phyloP scores from a whole-genome alignment of 176 grass and related monocot genomes.

The Ensete glaucum region DNA sequence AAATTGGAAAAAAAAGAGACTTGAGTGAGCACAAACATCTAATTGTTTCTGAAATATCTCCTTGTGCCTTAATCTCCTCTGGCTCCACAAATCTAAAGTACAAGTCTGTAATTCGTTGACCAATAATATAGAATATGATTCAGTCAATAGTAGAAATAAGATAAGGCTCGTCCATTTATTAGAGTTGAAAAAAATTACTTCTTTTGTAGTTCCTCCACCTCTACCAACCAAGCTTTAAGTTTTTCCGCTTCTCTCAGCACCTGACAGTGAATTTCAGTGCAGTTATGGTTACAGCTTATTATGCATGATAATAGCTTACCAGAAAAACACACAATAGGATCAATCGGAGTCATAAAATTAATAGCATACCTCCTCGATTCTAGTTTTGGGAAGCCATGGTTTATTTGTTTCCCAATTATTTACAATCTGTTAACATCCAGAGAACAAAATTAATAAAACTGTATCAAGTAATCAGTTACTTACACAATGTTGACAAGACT shows the following conservation, averaged over 20 bases:
- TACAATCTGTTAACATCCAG: slow-evolving; percentile 49
- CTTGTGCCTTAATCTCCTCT: too few species aligned
- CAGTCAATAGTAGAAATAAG: neutral
- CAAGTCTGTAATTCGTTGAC: neutral
- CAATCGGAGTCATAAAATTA: neutral
- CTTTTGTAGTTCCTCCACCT: slow-evolving; percentile 79
- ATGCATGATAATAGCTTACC: neutral
- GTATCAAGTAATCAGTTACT: neutral
- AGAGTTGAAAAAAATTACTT: slow-evolving; percentile 36
- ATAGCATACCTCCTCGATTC: slow-evolving; percentile 72
- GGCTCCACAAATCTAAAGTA: too few species aligned
- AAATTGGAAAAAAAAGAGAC: neutral
- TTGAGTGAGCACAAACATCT: neutral
- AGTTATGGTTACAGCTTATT: neutral
- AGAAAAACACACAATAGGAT: neutral
- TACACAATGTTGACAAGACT: neutral
- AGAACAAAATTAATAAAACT: neutral
- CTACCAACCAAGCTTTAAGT: slow-evolving; percentile 73
- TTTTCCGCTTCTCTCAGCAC: slow-evolving; percentile 69
- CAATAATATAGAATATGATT: neutral
- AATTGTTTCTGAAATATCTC: neutral
- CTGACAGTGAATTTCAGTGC: slow-evolving; percentile 22
- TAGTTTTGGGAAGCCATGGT: slow-evolving; percentile 79
- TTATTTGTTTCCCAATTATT: slow-evolving; percentile 87
- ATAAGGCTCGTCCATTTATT: neutral